Conservation (phyloP, 805 yeast genomes). For the Candida montana region DNA sequence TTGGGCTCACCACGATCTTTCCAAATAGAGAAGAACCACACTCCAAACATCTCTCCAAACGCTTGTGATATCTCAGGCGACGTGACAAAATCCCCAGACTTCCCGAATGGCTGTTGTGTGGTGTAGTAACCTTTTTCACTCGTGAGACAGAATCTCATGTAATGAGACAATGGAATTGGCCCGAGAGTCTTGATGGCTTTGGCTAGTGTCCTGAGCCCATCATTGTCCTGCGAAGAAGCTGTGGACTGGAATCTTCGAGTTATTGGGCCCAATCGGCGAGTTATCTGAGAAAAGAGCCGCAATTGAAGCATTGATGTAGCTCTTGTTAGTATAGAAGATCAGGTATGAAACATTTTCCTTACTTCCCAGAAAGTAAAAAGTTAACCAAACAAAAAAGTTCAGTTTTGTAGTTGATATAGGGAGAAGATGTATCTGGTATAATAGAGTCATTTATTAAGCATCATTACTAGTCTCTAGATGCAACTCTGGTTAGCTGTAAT, state of each 20-base stretch:
- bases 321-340: no score
- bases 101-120: slow-evolving; percentile 66
- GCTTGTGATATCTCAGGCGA: slow-evolving; percentile 85
- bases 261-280: no score
- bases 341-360: no score
- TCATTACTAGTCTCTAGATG: no score
- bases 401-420: no score
- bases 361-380: no score
- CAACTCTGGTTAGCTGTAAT: no score
- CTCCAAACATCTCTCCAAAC: slow-evolving; percentile 80
- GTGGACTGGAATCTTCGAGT: background rate
- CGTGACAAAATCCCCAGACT: slow-evolving; percentile 71
- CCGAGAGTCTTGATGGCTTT: slow-evolving; percentile 50
- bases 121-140: slow-evolving; percentile 82
- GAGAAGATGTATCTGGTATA: no score
- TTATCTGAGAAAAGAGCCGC: no score
- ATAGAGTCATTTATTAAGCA: no score
- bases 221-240: background rate
- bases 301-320: no score
- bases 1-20: slow-evolving; percentile 46
- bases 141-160: slow-evolving; percentile 76
- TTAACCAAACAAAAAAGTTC: no score
- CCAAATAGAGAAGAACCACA: slow-evolving; percentile 65
- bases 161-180: slow-evolving; percentile 66
- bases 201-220: slow-evolving; percentile 16